Percentiles rank a stretch among this genome's conserved stretches.
Evolutionary conservation across 495 filamentous ascomycete genomes (phyloP).

Genomic region (Staphylotrichum tortipilum): DNA sequence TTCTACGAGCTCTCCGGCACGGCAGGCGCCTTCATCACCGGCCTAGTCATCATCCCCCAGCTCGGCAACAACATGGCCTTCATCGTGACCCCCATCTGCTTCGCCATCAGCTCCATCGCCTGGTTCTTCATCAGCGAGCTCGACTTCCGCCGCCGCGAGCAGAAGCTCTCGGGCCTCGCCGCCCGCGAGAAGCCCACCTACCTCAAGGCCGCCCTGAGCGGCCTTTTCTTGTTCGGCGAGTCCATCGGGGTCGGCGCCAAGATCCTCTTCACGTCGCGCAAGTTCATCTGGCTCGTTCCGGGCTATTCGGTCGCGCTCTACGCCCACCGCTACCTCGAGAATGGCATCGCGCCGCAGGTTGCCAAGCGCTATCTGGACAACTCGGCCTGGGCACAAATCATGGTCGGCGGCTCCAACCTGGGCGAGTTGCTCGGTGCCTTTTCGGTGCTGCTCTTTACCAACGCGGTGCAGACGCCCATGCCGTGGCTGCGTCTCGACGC

Average conservation of each 20-base stretch:
- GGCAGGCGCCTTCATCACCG: slow-evolving; percentile 34
- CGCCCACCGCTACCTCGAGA: slow-evolving; percentile 40
- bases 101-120: slow-evolving; percentile 23
- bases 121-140: slow-evolving; percentile 34
- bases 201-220: slow-evolving; percentile 22
- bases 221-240: slow-evolving; percentile 29
- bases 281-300: slow-evolving; percentile 38
- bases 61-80: slow-evolving; percentile 41
- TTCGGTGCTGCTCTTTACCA: slow-evolving; percentile 35
- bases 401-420: slow-evolving; percentile 38
- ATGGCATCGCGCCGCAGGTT: slow-evolving; percentile 32
- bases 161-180: neutral
- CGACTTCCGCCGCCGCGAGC: slow-evolving; percentile 21
- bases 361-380: slow-evolving; percentile 33
- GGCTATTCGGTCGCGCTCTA: slow-evolving; percentile 38
- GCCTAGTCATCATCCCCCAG: slow-evolving; percentile 31
- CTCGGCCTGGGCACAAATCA: slow-evolving; percentile 38
- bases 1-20: slow-evolving; percentile 39
- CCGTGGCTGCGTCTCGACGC: slow-evolving; percentile 38
- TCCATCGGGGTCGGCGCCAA: slow-evolving; percentile 32
- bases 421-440: slow-evolving; percentile 38
- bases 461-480: slow-evolving; percentile 34
- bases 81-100: slow-evolving; percentile 36
- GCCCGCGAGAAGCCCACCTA: slow-evolving; percentile 7
- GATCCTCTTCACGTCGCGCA: slow-evolving; percentile 35